Evolutionary conservation across 1,139 yeast genomes (phyloP).

Genomic region (Pichia sp.): DNA sequence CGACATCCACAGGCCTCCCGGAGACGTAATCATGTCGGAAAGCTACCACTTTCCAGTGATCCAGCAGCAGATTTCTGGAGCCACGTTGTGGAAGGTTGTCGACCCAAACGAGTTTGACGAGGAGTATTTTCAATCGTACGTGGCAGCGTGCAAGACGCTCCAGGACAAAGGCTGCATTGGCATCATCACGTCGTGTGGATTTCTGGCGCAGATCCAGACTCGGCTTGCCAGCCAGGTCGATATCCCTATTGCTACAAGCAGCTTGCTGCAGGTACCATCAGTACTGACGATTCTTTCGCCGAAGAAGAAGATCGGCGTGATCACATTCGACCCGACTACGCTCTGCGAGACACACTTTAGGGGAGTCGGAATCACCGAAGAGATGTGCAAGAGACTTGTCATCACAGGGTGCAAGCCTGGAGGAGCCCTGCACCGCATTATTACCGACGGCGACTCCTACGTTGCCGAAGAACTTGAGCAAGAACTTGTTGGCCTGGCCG

Average conservation of each 20-base stretch:
- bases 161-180: slow-evolving; percentile 19
- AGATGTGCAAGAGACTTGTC: slow-evolving; percentile 23
- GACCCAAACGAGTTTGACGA: slow-evolving; percentile 9
- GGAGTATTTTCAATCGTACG: slow-evolving; percentile 11
- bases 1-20: slow-evolving; percentile 26
- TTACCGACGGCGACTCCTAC: slow-evolving; percentile 27
- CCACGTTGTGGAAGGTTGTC: slow-evolving; percentile 17
- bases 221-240: slow-evolving; percentile 24
- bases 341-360: slow-evolving; percentile 31
- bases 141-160: slow-evolving; percentile 15
- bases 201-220: slow-evolving; percentile 31
- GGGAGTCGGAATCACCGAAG: slow-evolving; percentile 28
- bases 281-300: slow-evolving; percentile 25
- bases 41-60: slow-evolving; percentile 17
- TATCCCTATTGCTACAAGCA: slow-evolving; percentile 34
- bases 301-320: slow-evolving; percentile 29
- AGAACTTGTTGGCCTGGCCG: slow-evolving; percentile 28
- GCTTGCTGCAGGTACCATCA: slow-evolving; percentile 32
- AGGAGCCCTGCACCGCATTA: slow-evolving; percentile 28
- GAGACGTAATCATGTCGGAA: slow-evolving; percentile 14
- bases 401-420: slow-evolving; percentile 25
- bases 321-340: slow-evolving; percentile 31
- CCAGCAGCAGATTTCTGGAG: slow-evolving; percentile 21
- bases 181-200: slow-evolving; percentile 21
- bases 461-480: slow-evolving; percentile 27